Conservation (phyloP, 176 grass and related monocot genomes). For the Pharus latifolius region DNA sequence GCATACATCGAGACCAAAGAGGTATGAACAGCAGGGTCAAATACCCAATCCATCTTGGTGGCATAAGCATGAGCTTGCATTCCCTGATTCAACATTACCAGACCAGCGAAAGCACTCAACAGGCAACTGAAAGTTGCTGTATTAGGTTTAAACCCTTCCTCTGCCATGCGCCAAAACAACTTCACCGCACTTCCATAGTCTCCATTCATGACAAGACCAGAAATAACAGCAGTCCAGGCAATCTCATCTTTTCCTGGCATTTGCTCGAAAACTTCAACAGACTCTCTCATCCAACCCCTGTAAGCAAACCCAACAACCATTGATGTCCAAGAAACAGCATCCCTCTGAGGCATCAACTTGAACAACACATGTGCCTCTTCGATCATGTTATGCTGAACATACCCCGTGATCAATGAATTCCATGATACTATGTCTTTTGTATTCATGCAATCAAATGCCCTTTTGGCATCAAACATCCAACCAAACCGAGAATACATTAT, state of each 20-base stretch:
- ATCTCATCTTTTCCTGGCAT: constrained; percentile 63
- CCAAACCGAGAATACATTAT: constrained; percentile 51
- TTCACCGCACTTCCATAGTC: constrained; percentile 30
- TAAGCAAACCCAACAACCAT: constrained; percentile 53
- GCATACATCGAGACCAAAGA: constrained; percentile 73
- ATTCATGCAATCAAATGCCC: constrained; percentile 37
- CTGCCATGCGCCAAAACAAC: constrained; percentile 49
- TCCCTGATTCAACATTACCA: constrained; percentile 33
- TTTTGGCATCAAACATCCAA: constrained; percentile 43
- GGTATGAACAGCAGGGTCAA: constrained; percentile 38
- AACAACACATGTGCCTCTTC: constrained; percentile 55
- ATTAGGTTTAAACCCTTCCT: constrained; percentile 40
- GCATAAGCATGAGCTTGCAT: constrained; percentile 62
- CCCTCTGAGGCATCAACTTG: constrained; percentile 56
- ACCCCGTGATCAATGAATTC: constrained; percentile 61
- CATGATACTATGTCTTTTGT: constrained; percentile 57
- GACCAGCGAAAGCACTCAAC: constrained; percentile 48
- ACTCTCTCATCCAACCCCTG: constrained; percentile 57
- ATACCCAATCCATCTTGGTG: constrained; percentile 38
- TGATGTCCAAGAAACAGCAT: constrained; percentile 64
- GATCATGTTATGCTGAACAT: constrained; percentile 36
- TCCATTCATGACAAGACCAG: constrained; percentile 32
- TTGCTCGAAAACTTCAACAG: constrained; percentile 45
- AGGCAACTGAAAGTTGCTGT: constrained; percentile 31
- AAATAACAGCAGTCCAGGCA: constrained; percentile 52